Percentiles rank a stretch among this genome's conserved stretches.
These are phyloP conservation scores for Mrakia gelida DNA, from an alignment of 768 basidiomycete species.

Conservation along the genomic window DNA sequence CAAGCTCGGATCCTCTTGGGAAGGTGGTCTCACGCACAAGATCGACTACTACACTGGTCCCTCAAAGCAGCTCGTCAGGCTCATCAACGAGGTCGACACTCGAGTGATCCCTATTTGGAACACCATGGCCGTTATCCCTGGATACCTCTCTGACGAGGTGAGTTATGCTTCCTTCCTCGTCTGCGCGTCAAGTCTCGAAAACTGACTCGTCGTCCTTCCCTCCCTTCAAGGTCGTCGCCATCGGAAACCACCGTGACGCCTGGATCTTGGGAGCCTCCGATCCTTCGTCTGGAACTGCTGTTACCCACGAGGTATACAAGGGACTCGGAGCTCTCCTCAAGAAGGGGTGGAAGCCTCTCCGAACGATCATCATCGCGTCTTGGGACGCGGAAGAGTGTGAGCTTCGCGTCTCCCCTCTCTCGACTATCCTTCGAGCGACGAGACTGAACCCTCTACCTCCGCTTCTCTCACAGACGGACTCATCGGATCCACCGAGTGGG, in stretches of 20 bases:
- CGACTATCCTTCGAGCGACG: not conserved
- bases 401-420: not conserved
- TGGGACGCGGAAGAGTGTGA: slow-evolving; percentile 68
- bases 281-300: slow-evolving; percentile 65
- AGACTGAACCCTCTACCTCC: not conserved
- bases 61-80: slow-evolving; percentile 50
- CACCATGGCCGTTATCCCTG: slow-evolving; percentile 74
- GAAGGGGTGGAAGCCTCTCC: slow-evolving; percentile 76
- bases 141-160: slow-evolving; percentile 69
- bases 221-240: not conserved
- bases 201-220: not conserved
- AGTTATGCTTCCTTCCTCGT: not conserved
- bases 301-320: slow-evolving; percentile 69
- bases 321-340: slow-evolving; percentile 65
- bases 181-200: not conserved
- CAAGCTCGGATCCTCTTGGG: slow-evolving; percentile 42
- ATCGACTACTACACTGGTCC: slow-evolving; percentile 49
- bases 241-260: slow-evolving; percentile 20
- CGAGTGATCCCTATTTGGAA: slow-evolving; percentile 76
- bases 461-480: slow-evolving; percentile 35
- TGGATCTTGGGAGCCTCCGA: slow-evolving; percentile 74
- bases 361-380: slow-evolving; percentile 66
- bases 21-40: slow-evolving; percentile 43
- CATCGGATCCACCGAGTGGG: slow-evolving; percentile 74
- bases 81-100: slow-evolving; percentile 68